Evolutionary conservation across 1,284 basidiomycete species (phyloP).

Genomic region (Cutaneotrichosporon sp.): DNA sequence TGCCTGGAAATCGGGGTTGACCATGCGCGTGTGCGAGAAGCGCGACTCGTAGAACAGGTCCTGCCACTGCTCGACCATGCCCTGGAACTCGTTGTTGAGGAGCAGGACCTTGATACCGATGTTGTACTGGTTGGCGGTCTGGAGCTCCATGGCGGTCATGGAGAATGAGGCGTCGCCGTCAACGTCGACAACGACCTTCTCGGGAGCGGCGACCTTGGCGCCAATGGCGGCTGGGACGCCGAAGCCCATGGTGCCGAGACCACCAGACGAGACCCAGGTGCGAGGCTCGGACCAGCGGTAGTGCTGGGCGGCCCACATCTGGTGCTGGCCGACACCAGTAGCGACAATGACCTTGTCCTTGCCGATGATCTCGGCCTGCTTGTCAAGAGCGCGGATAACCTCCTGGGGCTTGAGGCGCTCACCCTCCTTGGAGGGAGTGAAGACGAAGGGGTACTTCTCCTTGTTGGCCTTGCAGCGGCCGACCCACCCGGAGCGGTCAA

Average conservation of each 20-base stretch:
- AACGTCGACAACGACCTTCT: slow-evolving; percentile 92
- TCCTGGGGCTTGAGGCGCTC: slow-evolving; percentile 92
- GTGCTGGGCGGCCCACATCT: slow-evolving; percentile 99
- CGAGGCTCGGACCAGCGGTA: slow-evolving; percentile 86
- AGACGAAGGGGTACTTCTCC: slow-evolving; percentile 84
- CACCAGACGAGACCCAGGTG: slow-evolving; percentile 93
- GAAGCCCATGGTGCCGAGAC: slow-evolving; percentile 96
- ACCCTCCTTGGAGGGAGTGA: slow-evolving; percentile 64
- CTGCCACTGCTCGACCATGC: slow-evolving; percentile 99
- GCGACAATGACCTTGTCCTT: slow-evolving; percentile 84
- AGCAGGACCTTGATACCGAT: slow-evolving; percentile 72
- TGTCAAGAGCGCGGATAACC: slow-evolving; percentile 88
- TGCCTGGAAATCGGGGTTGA: slow-evolving; percentile 88
- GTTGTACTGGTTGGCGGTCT: slow-evolving; percentile 83
- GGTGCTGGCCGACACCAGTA: slow-evolving; percentile 97
- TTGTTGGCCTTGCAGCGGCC: slow-evolving; percentile 82
- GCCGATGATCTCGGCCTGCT: slow-evolving; percentile 63
- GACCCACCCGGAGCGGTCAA: slow-evolving; percentile 77
- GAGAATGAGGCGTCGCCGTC: slow-evolving; percentile 97
- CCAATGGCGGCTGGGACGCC: slow-evolving; percentile 92
- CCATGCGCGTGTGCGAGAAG: slow-evolving; percentile 92
- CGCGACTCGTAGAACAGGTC: slow-evolving; percentile 79
- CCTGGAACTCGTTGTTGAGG: slow-evolving; percentile 93
- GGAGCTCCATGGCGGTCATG: slow-evolving; percentile 99
- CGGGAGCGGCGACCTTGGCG: slow-evolving; percentile 90